Percentiles rank a stretch among this genome's conserved stretches.
Conservation (phyloP, 2,329 filamentous ascomycete genomes). For the Scedosporium dehoogii region DNA sequence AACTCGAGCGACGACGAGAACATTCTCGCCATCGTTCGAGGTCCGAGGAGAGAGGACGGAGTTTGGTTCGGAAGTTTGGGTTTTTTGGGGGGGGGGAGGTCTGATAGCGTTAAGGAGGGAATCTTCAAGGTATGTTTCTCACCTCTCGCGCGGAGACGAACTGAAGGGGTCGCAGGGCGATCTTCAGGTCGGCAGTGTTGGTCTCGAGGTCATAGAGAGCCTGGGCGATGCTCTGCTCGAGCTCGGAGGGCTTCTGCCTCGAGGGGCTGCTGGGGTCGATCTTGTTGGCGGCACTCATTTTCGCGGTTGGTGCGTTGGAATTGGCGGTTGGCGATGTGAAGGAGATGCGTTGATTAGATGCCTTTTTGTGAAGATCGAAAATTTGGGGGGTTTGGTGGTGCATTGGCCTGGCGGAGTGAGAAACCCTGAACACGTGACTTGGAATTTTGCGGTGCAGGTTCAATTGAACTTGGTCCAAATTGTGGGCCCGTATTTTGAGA, state of each 20-base stretch:
- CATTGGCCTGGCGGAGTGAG: not conserved
- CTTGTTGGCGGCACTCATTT: slow-evolving; percentile 82
- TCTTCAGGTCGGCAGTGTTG: slow-evolving; percentile 97
- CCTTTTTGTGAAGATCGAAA: slow-evolving; percentile 3
- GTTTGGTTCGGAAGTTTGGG: not conserved
- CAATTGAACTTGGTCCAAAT: not conserved
- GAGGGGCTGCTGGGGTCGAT: slow-evolving; percentile 96
- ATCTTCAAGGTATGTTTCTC: slow-evolving; percentile 39
- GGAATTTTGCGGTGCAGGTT: not conserved
- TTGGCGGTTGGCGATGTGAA: slow-evolving; percentile 18
- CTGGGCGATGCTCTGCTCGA: slow-evolving; percentile 92
- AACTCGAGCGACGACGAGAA: not conserved
- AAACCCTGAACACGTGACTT: slow-evolving; percentile 6
- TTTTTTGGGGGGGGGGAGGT: not conserved
- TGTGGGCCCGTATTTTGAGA: not conserved
- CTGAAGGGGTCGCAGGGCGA: slow-evolving; percentile 91
- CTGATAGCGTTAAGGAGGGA: not conserved
- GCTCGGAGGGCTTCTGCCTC: slow-evolving; percentile 90
- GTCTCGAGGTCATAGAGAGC: slow-evolving; percentile 98
- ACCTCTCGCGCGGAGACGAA: slow-evolving; percentile 99
- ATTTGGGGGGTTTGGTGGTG: slow-evolving; percentile 5
- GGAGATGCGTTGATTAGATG: slow-evolving; percentile 11
- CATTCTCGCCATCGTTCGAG: not conserved
- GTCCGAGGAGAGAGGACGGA: slow-evolving; percentile 1
- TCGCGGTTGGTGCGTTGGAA: slow-evolving; percentile 31